Percentiles rank a stretch among this genome's conserved stretches.
Evolutionary conservation across 441 rosid genomes (phyloP).

Genomic region (Omphalea diandra): DNA sequence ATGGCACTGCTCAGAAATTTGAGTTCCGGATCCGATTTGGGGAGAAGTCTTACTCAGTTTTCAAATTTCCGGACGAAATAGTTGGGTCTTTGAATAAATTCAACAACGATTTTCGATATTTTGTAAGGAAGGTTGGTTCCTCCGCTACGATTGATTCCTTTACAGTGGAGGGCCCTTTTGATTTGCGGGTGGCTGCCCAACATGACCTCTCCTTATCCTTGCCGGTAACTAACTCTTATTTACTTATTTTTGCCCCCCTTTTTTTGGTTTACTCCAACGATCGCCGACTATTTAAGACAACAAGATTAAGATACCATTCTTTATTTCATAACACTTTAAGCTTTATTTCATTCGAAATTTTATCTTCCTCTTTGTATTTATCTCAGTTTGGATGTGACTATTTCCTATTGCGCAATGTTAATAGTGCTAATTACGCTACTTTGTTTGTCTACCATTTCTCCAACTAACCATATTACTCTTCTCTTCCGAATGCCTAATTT

Average conservation of each 20-base stretch:
- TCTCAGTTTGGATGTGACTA: too few relatives aligned
- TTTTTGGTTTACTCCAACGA: not conserved
- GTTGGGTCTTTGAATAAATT: conserved; percentile 45
- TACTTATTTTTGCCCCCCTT: not conserved
- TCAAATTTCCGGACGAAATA: conserved; percentile 52
- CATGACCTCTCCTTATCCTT: conserved; percentile 43
- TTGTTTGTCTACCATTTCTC: too few relatives aligned
- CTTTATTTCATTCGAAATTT: too few relatives aligned
- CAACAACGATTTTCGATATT: conserved; percentile 37
- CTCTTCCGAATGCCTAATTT: too few relatives aligned
- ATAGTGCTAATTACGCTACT: too few relatives aligned
- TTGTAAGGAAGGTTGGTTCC: conserved; percentile 38
- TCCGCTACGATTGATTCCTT: conserved; percentile 38
- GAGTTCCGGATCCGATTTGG: conserved; percentile 70
- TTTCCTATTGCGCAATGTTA: too few relatives aligned
- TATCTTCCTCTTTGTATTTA: too few relatives aligned
- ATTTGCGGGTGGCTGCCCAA: conserved; percentile 45
- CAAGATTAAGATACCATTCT: too few relatives aligned
- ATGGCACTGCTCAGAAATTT: conserved; percentile 45
- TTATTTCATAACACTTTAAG: not conserved
- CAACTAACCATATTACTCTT: too few relatives aligned
- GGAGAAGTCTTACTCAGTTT: conserved; percentile 40
- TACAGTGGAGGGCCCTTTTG: conserved; percentile 65
- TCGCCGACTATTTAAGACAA: too few relatives aligned
- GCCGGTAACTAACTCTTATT: conserved; percentile 40